Evolutionary conservation across 805 yeast genomes (phyloP).

Genomic region (Debaryomyces maramus): DNA sequence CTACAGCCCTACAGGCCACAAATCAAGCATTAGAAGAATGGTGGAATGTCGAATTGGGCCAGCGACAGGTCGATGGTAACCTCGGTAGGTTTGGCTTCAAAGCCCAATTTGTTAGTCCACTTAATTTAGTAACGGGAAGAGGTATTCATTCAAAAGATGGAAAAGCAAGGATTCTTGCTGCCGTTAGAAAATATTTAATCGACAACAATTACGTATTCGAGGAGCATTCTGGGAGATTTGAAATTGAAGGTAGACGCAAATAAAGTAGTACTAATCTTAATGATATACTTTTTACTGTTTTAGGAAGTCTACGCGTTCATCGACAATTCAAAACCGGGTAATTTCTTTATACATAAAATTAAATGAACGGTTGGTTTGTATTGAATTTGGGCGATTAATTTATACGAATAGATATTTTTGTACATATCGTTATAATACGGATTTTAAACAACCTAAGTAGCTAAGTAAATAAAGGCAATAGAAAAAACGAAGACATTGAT

Average conservation of each 20-base stretch:
- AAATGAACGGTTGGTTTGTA: slow-evolving; percentile 8
- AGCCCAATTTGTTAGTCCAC: slow-evolving; percentile 43
- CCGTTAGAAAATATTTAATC: slow-evolving; percentile 43
- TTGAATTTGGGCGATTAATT: not conserved
- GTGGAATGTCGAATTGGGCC: slow-evolving; percentile 60
- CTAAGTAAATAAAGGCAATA: not conserved
- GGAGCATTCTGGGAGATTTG: slow-evolving; percentile 38
- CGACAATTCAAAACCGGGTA: not conserved
- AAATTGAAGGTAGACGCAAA: slow-evolving; percentile 18
- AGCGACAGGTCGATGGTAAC: slow-evolving; percentile 42
- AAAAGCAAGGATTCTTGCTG: slow-evolving; percentile 44
- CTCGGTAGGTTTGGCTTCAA: slow-evolving; percentile 30
- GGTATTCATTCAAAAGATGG: slow-evolving; percentile 70
- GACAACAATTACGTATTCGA: slow-evolving; percentile 40
- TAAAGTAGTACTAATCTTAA: too few species aligned
- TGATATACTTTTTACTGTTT: too few species aligned
- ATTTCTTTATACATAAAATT: slow-evolving; percentile 10
- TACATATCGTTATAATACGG: not conserved
- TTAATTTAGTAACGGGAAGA: slow-evolving; percentile 62
- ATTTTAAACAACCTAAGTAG: not conserved
- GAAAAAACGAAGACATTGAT: not conserved
- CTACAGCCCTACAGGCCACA: slow-evolving; percentile 45
- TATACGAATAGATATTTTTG: not conserved
- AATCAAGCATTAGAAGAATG: slow-evolving; percentile 44
- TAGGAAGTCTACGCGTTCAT: too few species aligned